Percentiles rank a stretch among this genome's conserved stretches.
Evolutionary conservation across 306 rosid genomes (phyloP).

Genomic region (Fragaria ananassa): DNA sequence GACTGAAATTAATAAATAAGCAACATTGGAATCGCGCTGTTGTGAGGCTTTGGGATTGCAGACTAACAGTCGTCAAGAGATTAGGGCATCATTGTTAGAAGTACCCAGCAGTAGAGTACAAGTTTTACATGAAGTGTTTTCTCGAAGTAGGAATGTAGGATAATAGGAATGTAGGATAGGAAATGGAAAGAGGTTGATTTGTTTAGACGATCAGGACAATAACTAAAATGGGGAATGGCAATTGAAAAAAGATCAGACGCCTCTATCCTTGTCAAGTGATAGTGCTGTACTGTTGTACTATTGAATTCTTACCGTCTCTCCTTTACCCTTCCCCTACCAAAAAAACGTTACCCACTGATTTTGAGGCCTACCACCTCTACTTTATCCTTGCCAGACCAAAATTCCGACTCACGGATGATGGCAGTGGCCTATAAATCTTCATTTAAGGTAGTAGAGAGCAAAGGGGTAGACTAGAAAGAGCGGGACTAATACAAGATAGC

Average conservation of each 20-base stretch:
- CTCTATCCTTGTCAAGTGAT: neutral
- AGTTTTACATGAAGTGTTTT: neutral
- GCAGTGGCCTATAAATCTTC: neutral
- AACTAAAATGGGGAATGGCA: neutral
- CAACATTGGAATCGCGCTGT: neutral
- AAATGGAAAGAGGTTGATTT: neutral
- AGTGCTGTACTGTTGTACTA: neutral
- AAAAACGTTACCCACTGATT: neutral
- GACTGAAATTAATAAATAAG: neutral
- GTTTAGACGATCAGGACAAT: neutral
- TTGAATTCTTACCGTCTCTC: neutral
- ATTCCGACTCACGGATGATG: neutral
- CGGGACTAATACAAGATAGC: slow-evolving; percentile 1
- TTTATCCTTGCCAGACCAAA: neutral
- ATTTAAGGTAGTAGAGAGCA: neutral
- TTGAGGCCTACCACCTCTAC: neutral
- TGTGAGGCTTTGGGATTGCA: neutral
- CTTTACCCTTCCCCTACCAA: neutral
- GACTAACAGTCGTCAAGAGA: neutral
- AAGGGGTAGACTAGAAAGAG: neutral
- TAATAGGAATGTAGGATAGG: neutral
- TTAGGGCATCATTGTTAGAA: no score
- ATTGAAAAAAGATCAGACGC: neutral
- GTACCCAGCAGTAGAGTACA: neutral
- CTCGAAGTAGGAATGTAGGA: neutral